A percentile compares a stretch with the other conserved stretches of the same genome.
Evolutionary conservation across 306 rosid genomes (phyloP).

Genomic region (Astragalus glycyphyllos): DNA sequence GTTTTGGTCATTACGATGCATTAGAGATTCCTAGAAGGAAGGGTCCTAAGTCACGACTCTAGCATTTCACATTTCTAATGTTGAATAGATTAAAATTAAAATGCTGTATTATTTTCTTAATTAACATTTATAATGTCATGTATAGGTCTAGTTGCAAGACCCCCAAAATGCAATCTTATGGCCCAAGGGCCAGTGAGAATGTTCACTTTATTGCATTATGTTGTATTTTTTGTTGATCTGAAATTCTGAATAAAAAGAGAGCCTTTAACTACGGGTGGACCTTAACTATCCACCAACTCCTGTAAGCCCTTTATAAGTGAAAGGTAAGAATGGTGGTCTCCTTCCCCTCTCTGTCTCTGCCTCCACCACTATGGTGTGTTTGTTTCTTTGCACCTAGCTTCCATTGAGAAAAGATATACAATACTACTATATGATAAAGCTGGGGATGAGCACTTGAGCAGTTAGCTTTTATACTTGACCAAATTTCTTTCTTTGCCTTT

Average conservation of each 20-base stretch:
- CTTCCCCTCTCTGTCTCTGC: not conserved
- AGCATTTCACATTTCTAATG: slow-evolving; percentile 38
- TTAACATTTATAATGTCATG: slow-evolving; percentile 8
- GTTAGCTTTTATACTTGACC: no score
- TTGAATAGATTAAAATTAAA: slow-evolving; percentile 4
- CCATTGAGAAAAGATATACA: slow-evolving; percentile 16
- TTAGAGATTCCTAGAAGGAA: slow-evolving; percentile 63
- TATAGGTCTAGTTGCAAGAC: slow-evolving; percentile 12
- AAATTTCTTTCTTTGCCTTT: no score
- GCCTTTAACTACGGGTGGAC: slow-evolving; percentile 38
- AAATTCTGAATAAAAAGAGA: not conserved
- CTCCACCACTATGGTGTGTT: not conserved
- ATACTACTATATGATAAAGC: not conserved
- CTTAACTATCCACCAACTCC: slow-evolving; percentile 26
- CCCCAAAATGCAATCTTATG: not conserved
- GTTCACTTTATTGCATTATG: slow-evolving; percentile 32
- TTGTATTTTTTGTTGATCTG: slow-evolving; percentile 25
- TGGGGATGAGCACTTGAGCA: no score
- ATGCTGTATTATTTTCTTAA: slow-evolving; percentile 24
- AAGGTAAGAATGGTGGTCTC: slow-evolving; percentile 37
- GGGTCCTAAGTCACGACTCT: slow-evolving; percentile 58
- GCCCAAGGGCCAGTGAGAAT: slow-evolving; percentile 13
- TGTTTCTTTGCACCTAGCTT: not conserved
- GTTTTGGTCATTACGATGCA: slow-evolving; percentile 95
- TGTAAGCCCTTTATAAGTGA: slow-evolving; percentile 33